These are phyloP conservation scores for Coemansia sp. DNA, from an alignment of 192 early-diverging fungal genomes.

Conservation along the genomic window DNA sequence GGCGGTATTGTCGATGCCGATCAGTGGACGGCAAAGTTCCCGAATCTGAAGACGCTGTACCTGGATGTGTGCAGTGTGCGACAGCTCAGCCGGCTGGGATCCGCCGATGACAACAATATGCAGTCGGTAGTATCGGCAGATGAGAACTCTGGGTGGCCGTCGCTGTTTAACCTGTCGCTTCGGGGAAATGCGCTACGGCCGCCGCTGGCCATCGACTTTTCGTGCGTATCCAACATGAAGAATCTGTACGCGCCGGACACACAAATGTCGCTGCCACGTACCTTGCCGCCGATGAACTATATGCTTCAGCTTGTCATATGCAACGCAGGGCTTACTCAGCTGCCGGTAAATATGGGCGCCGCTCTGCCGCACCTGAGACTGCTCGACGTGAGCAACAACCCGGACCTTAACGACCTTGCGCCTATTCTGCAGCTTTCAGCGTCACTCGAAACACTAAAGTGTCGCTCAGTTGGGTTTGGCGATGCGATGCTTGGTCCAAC, in stretches of 20 bases:
- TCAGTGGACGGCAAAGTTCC: constrained; percentile 41
- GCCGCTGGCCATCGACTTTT: constrained; percentile 36
- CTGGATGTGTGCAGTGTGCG: constrained; percentile 47
- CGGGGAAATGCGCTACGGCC: constrained; percentile 42
- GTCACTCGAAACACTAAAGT: constrained; percentile 43
- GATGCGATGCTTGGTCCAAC: constrained; percentile 1
- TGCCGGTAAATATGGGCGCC: constrained; percentile 41
- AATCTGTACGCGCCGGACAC: constrained; percentile 55
- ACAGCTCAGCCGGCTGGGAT: constrained; percentile 17
- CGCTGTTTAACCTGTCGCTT: constrained; percentile 48
- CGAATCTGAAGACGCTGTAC: constrained; percentile 43
- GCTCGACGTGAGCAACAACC: constrained; percentile 52
- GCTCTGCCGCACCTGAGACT: constrained; percentile 39
- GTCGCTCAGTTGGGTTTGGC: constrained; percentile 40
- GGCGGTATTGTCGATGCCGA: constrained; percentile 35
- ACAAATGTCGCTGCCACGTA: constrained; percentile 34
- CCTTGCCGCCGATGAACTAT: constrained; percentile 26
- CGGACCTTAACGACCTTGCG: constrained; percentile 30
- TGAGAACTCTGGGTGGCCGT: constrained; percentile 18
- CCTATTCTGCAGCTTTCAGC: constrained; percentile 38
- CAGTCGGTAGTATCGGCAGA: constrained; percentile 1
- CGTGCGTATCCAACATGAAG: constrained; percentile 27
- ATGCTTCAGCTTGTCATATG: constrained; percentile 43
- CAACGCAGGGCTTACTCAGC: constrained; percentile 34
- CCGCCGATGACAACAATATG: constrained; percentile 1